Conservation (phyloP, 2,329 filamentous ascomycete genomes). For the Calonectria hawksworthii region DNA sequence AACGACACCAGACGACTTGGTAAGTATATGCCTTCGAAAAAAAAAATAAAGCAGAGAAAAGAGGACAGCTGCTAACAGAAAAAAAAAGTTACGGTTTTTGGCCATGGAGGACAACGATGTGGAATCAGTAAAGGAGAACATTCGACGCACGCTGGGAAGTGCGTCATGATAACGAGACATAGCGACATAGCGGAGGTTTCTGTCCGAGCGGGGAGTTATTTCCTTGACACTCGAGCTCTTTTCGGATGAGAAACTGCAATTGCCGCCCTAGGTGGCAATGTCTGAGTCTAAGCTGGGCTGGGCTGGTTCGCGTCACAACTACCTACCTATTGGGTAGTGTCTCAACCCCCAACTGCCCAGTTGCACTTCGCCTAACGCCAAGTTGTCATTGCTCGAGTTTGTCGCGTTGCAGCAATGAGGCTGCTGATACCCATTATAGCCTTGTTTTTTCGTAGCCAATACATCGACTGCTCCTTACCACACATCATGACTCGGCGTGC, state of each 20-base stretch:
- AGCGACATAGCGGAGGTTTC: background rate
- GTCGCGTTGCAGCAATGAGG: slow-evolving; percentile 31
- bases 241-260: background rate
- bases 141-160: slow-evolving; percentile 64
- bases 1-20: slow-evolving; percentile 77
- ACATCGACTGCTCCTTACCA: background rate
- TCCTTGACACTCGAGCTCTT: background rate
- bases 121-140: slow-evolving; percentile 70
- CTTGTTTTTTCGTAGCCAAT: slow-evolving; percentile 18
- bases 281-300: slow-evolving; percentile 4
- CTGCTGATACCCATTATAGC: slow-evolving; percentile 36
- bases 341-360: background rate
- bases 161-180: slow-evolving; percentile 36
- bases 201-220: background rate
- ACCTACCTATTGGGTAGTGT: background rate
- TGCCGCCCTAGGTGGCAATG: background rate
- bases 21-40: slow-evolving; percentile 58
- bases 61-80: slow-evolving; percentile 29
- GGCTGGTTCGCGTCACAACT: background rate
- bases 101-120: slow-evolving; percentile 73
- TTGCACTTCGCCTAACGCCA: slow-evolving; percentile 1
- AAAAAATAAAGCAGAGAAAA: background rate
- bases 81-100: slow-evolving; percentile 73
- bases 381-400: background rate
- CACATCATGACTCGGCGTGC: background rate